phyloP scores from a whole-genome alignment of 2,329 filamentous ascomycete genomes.

The Cladosporium austrohemisphaericum region DNA sequence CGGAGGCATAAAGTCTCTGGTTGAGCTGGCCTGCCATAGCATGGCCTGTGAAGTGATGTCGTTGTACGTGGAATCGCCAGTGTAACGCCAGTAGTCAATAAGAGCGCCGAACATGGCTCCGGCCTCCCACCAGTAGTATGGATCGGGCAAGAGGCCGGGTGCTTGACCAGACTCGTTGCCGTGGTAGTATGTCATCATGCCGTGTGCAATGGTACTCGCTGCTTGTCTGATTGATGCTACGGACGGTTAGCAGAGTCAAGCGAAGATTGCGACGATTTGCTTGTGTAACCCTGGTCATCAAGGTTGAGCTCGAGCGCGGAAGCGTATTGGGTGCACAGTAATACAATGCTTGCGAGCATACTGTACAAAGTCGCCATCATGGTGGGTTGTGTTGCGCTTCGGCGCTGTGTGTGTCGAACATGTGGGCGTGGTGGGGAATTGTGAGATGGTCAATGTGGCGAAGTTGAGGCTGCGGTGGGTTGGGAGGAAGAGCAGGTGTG shows the following conservation, averaged over 20 bases:
- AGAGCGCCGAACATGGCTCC: constrained; percentile 60
- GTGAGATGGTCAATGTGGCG: not conserved
- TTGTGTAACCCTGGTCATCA: constrained; percentile 1
- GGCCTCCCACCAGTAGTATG: constrained; percentile 67
- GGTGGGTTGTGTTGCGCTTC: not conserved
- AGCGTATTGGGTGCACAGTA: not conserved
- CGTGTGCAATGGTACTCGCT: constrained; percentile 42
- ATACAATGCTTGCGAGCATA: not conserved
- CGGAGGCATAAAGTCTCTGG: constrained; percentile 55
- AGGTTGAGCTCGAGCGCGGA: constrained; percentile 6
- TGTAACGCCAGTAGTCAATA: constrained; percentile 67
- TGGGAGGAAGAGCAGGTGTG: too few species aligned
- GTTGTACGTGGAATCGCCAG: constrained; percentile 63
- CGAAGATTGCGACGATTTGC: not conserved
- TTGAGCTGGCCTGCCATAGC: constrained; percentile 57
- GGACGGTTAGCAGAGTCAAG: not conserved
- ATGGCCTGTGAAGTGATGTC: constrained; percentile 54
- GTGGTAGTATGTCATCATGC: constrained; percentile 51
- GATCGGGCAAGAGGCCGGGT: constrained; percentile 56
- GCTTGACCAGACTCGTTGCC: constrained; percentile 50
- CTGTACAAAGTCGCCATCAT: not conserved
- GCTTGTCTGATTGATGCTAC: constrained; percentile 43
- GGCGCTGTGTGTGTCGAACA: not conserved
- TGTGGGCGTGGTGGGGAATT: not conserved
- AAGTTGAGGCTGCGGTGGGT: too few species aligned